Conservation (phyloP, 371 early-diverging fungal species). For the Mortierella sp. region DNA sequence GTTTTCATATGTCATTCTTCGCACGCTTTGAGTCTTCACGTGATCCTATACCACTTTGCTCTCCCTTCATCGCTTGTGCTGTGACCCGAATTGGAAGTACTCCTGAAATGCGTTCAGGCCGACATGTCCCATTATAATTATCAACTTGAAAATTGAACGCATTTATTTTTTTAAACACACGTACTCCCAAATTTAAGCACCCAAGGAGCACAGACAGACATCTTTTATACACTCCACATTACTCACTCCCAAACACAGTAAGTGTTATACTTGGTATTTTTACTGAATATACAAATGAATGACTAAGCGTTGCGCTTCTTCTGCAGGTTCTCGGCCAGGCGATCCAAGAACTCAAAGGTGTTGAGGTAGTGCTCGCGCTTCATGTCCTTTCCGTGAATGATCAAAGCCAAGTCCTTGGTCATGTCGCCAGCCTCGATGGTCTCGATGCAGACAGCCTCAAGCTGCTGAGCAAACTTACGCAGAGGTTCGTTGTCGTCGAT, state of each 20-base stretch:
- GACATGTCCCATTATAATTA: no score
- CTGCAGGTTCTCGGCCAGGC: conserved; percentile 75
- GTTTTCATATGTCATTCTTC: no score
- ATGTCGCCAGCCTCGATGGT: conserved; percentile 84
- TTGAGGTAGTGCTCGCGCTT: conserved; percentile 78
- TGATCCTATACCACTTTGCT: no score
- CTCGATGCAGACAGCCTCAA: conserved; percentile 89
- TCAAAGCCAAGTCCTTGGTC: conserved; percentile 96
- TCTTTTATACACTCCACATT: no score
- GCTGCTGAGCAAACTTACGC: conserved; percentile 70
- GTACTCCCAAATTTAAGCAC: no score
- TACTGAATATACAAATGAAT: not conserved
- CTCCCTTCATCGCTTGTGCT: no score
- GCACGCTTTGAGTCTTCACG: no score
- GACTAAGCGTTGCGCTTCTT: conserved; percentile 46
- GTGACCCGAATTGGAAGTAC: no score
- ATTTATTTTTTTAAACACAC: no score
- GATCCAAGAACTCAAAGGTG: conserved; percentile 82
- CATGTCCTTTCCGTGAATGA: conserved; percentile 83
- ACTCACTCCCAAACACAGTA: not conserved
- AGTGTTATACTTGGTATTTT: not conserved
- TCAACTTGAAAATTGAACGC: no score
- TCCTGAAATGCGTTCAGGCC: no score
- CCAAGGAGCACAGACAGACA: no score
- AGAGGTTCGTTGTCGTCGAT: conserved; percentile 84